phyloP scores from a whole-genome alignment of 1,284 basidiomycete genomes.

The Fomitopsis betulina region DNA sequence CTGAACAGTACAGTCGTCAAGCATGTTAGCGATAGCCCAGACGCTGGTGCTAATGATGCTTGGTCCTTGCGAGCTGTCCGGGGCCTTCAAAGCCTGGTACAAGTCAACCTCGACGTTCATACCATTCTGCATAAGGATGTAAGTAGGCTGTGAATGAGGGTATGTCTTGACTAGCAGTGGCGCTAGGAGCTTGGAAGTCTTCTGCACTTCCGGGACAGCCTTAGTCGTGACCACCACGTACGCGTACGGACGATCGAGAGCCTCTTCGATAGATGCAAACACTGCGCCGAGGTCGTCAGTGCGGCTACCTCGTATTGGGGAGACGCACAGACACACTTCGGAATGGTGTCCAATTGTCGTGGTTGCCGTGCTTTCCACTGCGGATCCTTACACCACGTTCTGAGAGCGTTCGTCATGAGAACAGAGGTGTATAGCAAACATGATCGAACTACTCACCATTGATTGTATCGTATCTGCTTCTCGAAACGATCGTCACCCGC shows the following conservation, averaged over 20 bases:
- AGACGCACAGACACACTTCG: constrained; percentile 38
- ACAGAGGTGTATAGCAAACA: too few species aligned
- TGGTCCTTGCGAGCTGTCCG: constrained; percentile 35
- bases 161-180: constrained; percentile 47
- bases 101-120: constrained; percentile 69
- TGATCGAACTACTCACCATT: too few species aligned
- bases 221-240: constrained; percentile 46
- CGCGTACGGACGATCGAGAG: neutral
- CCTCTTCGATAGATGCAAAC: neutral
- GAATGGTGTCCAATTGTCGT: constrained; percentile 57
- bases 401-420: constrained; percentile 29
- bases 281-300: constrained; percentile 39
- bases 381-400: constrained; percentile 50
- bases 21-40: constrained; percentile 47
- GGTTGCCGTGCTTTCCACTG: constrained; percentile 55
- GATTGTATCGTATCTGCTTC: too few species aligned
- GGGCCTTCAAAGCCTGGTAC: constrained; percentile 44
- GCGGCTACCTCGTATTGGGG: constrained; percentile 25
- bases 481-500: too few species aligned
- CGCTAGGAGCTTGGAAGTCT: constrained; percentile 30
- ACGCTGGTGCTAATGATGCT: constrained; percentile 50
- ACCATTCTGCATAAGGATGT: constrained; percentile 75
- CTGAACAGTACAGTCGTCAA: constrained; percentile 40
- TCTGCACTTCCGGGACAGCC: constrained; percentile 62
- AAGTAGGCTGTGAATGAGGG: constrained; percentile 47